phyloP scores from a whole-genome alignment of 192 early-diverging fungal genomes.

The Jimgerdemannia flammicorona region DNA sequence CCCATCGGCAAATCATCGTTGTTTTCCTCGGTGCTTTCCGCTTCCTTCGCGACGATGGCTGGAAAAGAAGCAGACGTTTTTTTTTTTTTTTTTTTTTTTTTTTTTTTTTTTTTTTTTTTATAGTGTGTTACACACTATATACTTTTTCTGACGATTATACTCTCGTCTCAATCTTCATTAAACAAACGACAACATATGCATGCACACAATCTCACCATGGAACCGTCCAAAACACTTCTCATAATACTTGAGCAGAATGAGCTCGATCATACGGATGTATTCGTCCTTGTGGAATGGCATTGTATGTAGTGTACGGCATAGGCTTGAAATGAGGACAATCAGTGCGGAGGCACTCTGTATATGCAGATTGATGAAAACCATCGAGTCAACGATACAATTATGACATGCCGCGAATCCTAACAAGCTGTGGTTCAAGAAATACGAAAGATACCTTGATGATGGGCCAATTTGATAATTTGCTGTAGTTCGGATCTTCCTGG shows the following conservation, averaged over 20 bases:
- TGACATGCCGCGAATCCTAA: too few relatives aligned
- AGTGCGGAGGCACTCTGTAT: constrained; percentile 59
- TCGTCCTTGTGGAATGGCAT: constrained; percentile 72
- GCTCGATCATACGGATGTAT: constrained; percentile 67
- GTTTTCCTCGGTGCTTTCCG: neutral
- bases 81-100: too few relatives aligned
- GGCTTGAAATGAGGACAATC: constrained; percentile 54
- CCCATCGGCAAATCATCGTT: constrained; percentile 26
- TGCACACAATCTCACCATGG: constrained; percentile 23
- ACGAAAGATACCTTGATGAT: constrained; percentile 59
- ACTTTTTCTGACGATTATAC: too few relatives aligned
- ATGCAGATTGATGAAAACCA: too few relatives aligned
- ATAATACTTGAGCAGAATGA: constrained; percentile 58
- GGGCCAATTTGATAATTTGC: constrained; percentile 56
- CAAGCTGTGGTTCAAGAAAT: too few relatives aligned
- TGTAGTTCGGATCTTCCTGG: constrained; percentile 44
- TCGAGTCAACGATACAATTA: too few relatives aligned
- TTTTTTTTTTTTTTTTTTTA: too few relatives aligned
- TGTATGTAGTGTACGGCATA: constrained; percentile 54
- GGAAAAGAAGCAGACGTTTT: too few relatives aligned
- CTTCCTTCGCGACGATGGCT: constrained; percentile 18
- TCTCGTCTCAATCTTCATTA: too few relatives aligned
- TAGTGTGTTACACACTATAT: too few relatives aligned
- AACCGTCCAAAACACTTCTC: constrained; percentile 65
- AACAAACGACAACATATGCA: too few relatives aligned